Evolutionary conservation across 805 yeast species (phyloP), one percentile per base, ranked within the genome.

Genomic region (Pichia occidentalis): DNA sequence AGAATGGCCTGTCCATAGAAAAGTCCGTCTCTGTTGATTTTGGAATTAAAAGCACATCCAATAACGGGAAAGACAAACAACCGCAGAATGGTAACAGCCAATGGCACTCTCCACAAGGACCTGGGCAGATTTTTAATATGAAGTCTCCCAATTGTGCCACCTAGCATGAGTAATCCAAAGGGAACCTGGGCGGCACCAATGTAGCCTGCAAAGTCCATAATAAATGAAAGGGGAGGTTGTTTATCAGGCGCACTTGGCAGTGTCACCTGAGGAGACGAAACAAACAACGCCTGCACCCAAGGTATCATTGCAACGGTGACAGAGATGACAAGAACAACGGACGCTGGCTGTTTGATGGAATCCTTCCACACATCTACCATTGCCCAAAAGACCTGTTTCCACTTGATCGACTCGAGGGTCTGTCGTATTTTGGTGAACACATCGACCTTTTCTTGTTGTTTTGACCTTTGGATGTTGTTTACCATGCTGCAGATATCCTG

Each of bases 171-270:
- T 43, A 90, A 64, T 0, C 97, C 97, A 41, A 85, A 59, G 1
- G 97, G 97, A 24, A 90, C 95, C 34, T 84, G 76, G 0, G 96
- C 96, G 20, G 76, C 76, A 0, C 95, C 95, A 7, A 90, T 64
- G 54, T 90, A 90, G 2, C 73, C 54, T 0, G 90, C 68, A 47
- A 80, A 75, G 54, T 90, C 95, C 76, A 90, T 83, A 5, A 88
- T 39, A 47, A 88, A 88, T 24, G 85, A 85, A 22, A 90, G 65
- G 0, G 94, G 88, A 0, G 97, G 97, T 39, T 68, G 66, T 1
- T 69, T 67, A 58, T 90, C 97, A 0, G 97, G 97, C 0, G 97
- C 97, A 35, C 71, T 51, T 7, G 73, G 81, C 21, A 87, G 69
- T 6, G 63, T 57, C 22, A 68, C 70, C 30, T 61, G 62, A 19